phyloP scores from a whole-genome alignment of 1,284 basidiomycete genomes.

The Microbotryum silenes-acaulis region DNA sequence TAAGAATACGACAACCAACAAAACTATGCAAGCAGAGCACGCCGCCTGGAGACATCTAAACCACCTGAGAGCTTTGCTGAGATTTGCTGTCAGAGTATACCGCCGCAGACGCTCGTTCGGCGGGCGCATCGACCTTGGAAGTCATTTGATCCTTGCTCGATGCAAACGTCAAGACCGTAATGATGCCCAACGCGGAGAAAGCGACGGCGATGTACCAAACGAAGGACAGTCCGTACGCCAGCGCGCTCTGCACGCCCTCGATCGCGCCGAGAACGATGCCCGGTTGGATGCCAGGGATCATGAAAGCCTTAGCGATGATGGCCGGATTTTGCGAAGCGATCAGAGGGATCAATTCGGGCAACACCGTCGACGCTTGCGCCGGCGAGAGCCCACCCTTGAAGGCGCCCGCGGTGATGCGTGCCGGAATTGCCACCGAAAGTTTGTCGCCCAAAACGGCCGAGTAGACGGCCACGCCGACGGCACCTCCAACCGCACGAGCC shows the following conservation, averaged over 20 bases:
- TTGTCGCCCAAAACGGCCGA: not conserved
- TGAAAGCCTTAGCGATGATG: not conserved
- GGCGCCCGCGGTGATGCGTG: not conserved
- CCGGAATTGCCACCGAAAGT: not conserved
- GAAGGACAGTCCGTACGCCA: not conserved
- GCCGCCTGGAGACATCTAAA: too few species aligned
- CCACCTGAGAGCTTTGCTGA: too few species aligned
- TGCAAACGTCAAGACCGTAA: not conserved
- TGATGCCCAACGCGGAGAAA: not conserved
- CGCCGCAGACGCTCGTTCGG: not conserved
- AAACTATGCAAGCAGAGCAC: too few species aligned
- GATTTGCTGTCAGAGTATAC: too few species aligned
- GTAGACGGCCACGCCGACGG: not conserved
- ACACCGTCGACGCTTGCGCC: not conserved
- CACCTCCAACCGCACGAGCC: not conserved
- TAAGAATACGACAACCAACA: too few species aligned
- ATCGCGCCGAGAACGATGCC: not conserved
- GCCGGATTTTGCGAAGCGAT: not conserved
- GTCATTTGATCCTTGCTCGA: not conserved
- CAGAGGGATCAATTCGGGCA: conserved; percentile 1
- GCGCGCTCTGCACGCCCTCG: not conserved
- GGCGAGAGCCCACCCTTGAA: conserved; percentile 1
- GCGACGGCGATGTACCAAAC: not conserved
- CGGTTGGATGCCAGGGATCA: not conserved
- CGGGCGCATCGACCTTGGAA: not conserved